Evolutionary conservation across 345 rosid species (phyloP), one percentile per base, ranked within the genome.

Genomic region (Citrus glauca): DNA sequence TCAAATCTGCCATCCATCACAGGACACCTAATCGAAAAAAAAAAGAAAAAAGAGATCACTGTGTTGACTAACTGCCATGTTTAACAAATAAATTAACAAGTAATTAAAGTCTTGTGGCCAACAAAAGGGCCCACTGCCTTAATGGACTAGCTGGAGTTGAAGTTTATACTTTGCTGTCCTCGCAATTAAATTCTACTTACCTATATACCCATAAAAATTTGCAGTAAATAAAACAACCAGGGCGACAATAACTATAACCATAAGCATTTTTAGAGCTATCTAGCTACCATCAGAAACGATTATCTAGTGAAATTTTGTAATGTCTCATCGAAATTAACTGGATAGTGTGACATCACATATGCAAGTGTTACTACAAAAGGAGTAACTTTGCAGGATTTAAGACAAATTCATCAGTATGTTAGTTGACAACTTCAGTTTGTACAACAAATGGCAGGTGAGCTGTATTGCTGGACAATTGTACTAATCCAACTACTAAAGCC

Each of bases 371-470:
- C 5, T 45, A 13, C 50, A 45, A 45, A 25, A 25, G 4, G 1
- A 11, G 65, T 24, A 61, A 62, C 17, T 28, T 32, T 16, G 24
- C 68, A 2, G 68, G 40, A 3, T 37, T n/a, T 56, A 27, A 25
- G 56, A 60, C 32, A 24, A 35, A 35, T 14, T 27, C 33, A 16
- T 38, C 2, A 14, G 14, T 7, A 2, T 59, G 33, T 73, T 27
- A 38, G 60, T 37, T 72, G 35, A 35, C 53, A 67, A 38, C 50
- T 11, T 30, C 2, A 7, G 53, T 9, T n/a, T 17, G 66, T 73
- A 30, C 59, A 77, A 81, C 83, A 79, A 74, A 84, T 80, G 84
- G 83, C 86, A 55, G 82, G 66, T 75, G 80, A 60, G 73, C 68
- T 69, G 68, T 40, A 37, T 24, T 25, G 72, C 72, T 73, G 82